Base-by-base conservation (phyloP, 75 land plant genomes). In the Picea glauca region DNA sequence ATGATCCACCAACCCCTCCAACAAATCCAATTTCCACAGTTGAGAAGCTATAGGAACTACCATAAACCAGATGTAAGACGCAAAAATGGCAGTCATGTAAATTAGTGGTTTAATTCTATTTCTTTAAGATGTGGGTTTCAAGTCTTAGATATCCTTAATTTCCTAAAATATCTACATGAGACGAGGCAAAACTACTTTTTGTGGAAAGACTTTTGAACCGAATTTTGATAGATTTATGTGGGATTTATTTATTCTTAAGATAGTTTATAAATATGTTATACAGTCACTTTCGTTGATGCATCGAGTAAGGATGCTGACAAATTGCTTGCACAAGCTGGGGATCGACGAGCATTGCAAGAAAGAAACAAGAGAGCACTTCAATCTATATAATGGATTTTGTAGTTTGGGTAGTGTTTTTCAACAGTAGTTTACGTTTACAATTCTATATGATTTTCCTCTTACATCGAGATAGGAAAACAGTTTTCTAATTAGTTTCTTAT, bases 271-370 rank as follows among this genome's bases (percentile, higher is more conserved):
- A 70, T 20, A 13, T 70, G 23, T 20, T 11, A 20, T 43, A 20
- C 21, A 70, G 73, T 13, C 17, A 67, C 46, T 67, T 43, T 67
- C 38, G 20, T 40, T 21, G 54, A 70, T 70, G 23, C 73, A 20
- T 70, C 73, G 23, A 43, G 72, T 38, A 67, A 67, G n/a, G n/a
- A 70, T n/a, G 54, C 43, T 18, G 73, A 20, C 54, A 70, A 70
- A 43, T 68, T 68, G 23, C 73, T 68, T 68, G 54, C 40, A 20
- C 50, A 21, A 8, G 21, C 43, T 40, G 73, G 26, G 3, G 54
- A 70, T 38, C 54, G 54, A 2, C 73, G 23, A n/a, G 54, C 54
- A 40, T 8, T 70, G 73, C 50, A 38, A 70, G 23, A 40, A 40
- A 43, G 50, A 70, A 70, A 18, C 50, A 43, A n/a, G 73, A 9